These are phyloP conservation scores for Diaporthe citrichinensis DNA, from an alignment of 2,329 filamentous ascomycete species.

Conservation along the genomic window DNA sequence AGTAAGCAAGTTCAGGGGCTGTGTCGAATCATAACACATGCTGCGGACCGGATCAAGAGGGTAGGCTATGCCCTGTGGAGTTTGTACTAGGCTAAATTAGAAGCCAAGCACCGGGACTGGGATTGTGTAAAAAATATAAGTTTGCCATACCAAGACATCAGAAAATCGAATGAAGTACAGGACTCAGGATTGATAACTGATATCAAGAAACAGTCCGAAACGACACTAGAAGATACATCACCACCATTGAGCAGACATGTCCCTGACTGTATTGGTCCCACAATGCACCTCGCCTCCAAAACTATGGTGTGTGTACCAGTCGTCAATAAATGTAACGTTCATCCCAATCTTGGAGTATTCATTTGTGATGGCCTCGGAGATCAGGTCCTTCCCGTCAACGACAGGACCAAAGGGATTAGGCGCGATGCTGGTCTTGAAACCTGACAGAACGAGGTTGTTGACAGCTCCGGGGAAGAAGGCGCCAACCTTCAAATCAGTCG, in stretches of 20 bases:
- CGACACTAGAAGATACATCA: background rate
- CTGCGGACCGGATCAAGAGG: no score
- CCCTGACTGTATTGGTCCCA: background rate
- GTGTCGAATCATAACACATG: background rate
- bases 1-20: background rate
- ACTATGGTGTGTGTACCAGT: background rate
- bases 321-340: background rate
- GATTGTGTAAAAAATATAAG: no score
- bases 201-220: background rate
- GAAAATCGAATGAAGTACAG: background rate
- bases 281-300: background rate
- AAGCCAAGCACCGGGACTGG: no score
- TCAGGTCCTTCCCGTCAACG: background rate
- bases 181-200: background rate
- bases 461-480: background rate
- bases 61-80: no score
- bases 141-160: background rate
- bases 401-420: background rate
- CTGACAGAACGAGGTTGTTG: background rate
- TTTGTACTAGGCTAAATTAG: no score
- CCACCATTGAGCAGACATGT: background rate
- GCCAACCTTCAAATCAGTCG: background rate
- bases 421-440: background rate
- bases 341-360: background rate
- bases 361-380: background rate